Evolutionary conservation across 306 rosid species (phyloP), one percentile per base, ranked within the genome.

Genomic region (Cucurbita pepo): DNA sequence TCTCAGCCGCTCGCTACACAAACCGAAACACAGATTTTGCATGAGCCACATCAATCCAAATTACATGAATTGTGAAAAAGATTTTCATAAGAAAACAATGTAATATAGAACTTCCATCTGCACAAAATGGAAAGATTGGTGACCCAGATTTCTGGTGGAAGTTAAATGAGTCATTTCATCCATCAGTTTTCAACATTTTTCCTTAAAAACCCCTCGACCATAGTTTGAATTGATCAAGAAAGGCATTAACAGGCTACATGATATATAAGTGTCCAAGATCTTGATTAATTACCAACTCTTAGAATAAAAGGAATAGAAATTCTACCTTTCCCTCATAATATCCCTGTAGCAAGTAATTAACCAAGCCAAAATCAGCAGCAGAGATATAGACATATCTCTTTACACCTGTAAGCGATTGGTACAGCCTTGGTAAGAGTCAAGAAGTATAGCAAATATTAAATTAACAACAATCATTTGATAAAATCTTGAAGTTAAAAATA

Each of bases 251-350:
- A 30, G 34, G 34, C 34, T 30, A 30, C 34, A 30, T 30, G 21
- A 13, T 44, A 7, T 12, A 43, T 7, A 19, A 19, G 14, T 44
- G 56, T 45, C 72, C 18, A 67, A 45, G 56, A 53, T 16, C 34
- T 51, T 52, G 36, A n/a, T n/a, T 71, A 36, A 9, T 16, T 53
- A 36, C 8, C 50, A 5, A 44, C 44, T n/a, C 75, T 53, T 18
- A 43, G 22, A 5, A 50, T 50, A 50, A 18, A 59, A 14, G 13
- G 40, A 36, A 40, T 50, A 45, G 78, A 61, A 60, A 13, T 51
- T 12, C 70, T 86, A 94, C 99, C 99, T 94, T 94, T 80, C 99
- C 99, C 77, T 87, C 92, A 71, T 90, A 94, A 86, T 94, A 94
- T 45, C 99, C 99, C 64, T 25, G 85, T 64, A 94, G 66, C 65